A percentile compares a stretch with the other conserved stretches of the same genome.
These are phyloP conservation scores for Curvularia hawaiiensis DNA, from an alignment of 2,329 filamentous ascomycete species.

Conservation along the genomic window DNA sequence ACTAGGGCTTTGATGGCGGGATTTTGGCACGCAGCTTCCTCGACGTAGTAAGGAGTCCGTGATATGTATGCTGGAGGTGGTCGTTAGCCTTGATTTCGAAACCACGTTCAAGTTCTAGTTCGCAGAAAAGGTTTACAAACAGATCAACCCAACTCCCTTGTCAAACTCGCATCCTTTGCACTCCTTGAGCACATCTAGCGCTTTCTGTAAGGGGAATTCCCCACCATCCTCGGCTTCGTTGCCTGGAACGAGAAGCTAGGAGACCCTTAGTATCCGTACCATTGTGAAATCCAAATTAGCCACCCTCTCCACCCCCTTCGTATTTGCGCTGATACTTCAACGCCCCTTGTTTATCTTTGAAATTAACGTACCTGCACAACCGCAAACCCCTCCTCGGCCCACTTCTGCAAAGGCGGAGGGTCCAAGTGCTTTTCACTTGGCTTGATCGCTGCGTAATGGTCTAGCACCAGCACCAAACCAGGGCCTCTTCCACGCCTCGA, in stretches of 20 bases:
- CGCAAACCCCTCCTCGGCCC: conserved; percentile 73
- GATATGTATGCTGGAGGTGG: conserved; percentile 36
- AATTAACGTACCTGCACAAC: conserved; percentile 55
- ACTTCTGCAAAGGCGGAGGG: conserved; percentile 66
- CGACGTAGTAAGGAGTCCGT: conserved; percentile 39
- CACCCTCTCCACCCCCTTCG: conserved; percentile 41
- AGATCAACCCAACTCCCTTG: conserved; percentile 39
- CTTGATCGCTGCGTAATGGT: conserved; percentile 39
- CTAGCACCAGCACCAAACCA: conserved; percentile 54
- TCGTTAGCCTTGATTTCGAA: conserved; percentile 5
- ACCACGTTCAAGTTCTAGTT: neutral
- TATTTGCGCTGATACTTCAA: neutral
- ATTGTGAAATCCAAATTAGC: neutral
- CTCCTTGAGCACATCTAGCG: conserved; percentile 28
- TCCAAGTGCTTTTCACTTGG: conserved; percentile 50
- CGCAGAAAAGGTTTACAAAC: conserved; percentile 20
- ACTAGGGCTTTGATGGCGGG: conserved; percentile 39
- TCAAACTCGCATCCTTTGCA: conserved; percentile 33
- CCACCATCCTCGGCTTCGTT: conserved; percentile 37
- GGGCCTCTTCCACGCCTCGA: conserved; percentile 57
- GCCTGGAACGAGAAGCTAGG: conserved; percentile 52
- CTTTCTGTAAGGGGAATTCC: conserved; percentile 39
- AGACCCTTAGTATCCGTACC: neutral
- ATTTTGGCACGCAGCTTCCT: conserved; percentile 32
- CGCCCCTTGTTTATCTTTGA: neutral